Base-by-base conservation (phyloP, 805 yeast genomes). In the Candida nemodendra region DNA sequence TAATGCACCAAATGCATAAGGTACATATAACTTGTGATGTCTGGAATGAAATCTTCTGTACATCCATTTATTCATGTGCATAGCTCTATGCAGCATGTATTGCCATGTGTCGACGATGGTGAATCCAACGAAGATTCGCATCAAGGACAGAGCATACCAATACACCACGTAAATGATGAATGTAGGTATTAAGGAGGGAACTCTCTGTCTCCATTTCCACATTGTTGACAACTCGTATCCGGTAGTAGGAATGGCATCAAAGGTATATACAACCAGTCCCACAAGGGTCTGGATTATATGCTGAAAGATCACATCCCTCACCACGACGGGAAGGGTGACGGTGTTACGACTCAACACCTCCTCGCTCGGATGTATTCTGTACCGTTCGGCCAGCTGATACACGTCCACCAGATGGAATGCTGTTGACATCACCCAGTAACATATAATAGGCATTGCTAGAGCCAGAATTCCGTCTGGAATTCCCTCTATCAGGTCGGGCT, bases 1-100 rank as follows among this genome's bases (percentile, higher is more conserved):
- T 22, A 93, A 72, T 2, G 99, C 99, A 35, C 99, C 99, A 62
- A 74, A 90, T 1, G 98, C 97, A 62, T 89, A 93, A 7, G 99
- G 99, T 25, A 93, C 96, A 52, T 93, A 91, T 34, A 93, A 71
- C 38, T 91, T 70, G 64, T 93, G 99, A 64, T 93, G 99, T 50
- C 95, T 81, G 5, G 98, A 88, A 62, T 93, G 99, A 71, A 87
- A 86, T 36, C 78, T 67, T 46, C 74, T 76, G 73, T 93, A 93
- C 33, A 90, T 67, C 38, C 71, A 66, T 57, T 80, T 81, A 72
- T 85, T 85, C 57, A 72, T 54, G 59, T 93, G 99, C 98, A 93
- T 90, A 47, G 73, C 59, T 45, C 96, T 74, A 62, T 93, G 99
- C 46, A 90, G 69, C 71, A 79, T 78, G 63, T 85, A 93, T 66